Base-by-base conservation (phyloP, 2,329 filamentous ascomycete genomes). In the Diplodia scrobiculata region DNA sequence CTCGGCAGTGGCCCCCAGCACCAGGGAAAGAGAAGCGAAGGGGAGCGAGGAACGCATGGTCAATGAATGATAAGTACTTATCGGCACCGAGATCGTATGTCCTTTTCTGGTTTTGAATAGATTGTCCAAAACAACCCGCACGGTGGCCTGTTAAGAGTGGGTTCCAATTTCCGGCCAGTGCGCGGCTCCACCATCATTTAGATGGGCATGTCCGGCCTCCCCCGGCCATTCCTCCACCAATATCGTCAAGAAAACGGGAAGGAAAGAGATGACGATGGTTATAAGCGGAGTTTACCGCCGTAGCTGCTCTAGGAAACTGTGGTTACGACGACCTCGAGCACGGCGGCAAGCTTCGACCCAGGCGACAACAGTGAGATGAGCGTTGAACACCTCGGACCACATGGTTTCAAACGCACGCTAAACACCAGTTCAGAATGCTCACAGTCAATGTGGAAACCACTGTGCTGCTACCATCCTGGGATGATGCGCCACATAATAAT, bases 21-120 rank as follows among this genome's bases (percentile, higher is more conserved):
- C 60, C 11, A 63, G 34, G 41, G 60, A 51, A 19, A 52, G 32
- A 52, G 60, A 48, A 29, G 48, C 48, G 17, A 63, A 34, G 27
- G 50, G 45, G 17, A 63, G 25, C 9, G 60, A 29, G 32, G 19
- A 19, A 19, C 21, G 60, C 60, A 63, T 53, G 0, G 17, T 45
- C 19, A 63, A 53, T 29, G 36, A 58, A 21, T 29, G 21, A 38
- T 55, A 55, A 55, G 21, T 55, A 54, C 52, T 10, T 54, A 6
- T 54, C 29, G n/a, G 52, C 52, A 9, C 29, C 29, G 5, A 29
- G 32, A 32, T 36, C 19, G 52, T 54, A 36, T 6, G 17, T 54
- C 52, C 32, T 32, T 13, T 54, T 54, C 29, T 11, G 7, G 52
- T 54, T 38, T 32, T 10, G n/a, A 27, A 54, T 54, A 54, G 52